These are phyloP conservation scores for Wickerhamomyces sydowiorum DNA, from an alignment of 805 yeast genomes.

Conservation along the genomic window DNA sequence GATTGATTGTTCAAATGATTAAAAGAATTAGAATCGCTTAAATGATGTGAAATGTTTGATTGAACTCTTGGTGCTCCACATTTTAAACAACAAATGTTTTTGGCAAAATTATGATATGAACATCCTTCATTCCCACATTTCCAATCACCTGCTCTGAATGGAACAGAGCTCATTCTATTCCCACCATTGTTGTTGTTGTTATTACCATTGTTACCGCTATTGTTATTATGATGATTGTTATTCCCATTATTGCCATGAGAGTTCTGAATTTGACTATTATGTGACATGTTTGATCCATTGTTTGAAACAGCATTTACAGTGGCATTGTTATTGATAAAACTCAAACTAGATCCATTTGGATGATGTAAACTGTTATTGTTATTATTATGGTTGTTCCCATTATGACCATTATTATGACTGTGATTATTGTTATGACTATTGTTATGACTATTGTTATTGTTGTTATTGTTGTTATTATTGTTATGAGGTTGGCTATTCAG, in stretches of 20 bases:
- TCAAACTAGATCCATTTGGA: constrained; percentile 5
- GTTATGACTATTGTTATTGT: constrained; percentile 2
- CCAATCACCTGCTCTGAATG: constrained; percentile 97
- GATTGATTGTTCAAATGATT: no score
- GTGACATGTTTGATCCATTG: background rate
- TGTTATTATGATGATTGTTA: constrained; percentile 17
- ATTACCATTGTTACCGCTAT: constrained; percentile 4
- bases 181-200: constrained; percentile 7
- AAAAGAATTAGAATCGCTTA: no score
- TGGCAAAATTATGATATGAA: constrained; percentile 88
- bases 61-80: constrained; percentile 69
- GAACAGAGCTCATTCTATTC: constrained; percentile 50
- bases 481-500: constrained; percentile 5
- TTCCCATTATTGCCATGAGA: constrained; percentile 16
- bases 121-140: constrained; percentile 78
- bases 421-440: constrained; percentile 2
- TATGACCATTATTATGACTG: constrained; percentile 4
- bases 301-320: background rate
- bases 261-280: constrained; percentile 3
- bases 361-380: constrained; percentile 11
- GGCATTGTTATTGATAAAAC: constrained; percentile 4
- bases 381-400: constrained; percentile 8
- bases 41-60: background rate
- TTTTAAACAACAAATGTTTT: constrained; percentile 78
- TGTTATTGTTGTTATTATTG: background rate